phyloP scores from a whole-genome alignment of 78 protist genomes.

The Paratrimastix pyriformis region DNA sequence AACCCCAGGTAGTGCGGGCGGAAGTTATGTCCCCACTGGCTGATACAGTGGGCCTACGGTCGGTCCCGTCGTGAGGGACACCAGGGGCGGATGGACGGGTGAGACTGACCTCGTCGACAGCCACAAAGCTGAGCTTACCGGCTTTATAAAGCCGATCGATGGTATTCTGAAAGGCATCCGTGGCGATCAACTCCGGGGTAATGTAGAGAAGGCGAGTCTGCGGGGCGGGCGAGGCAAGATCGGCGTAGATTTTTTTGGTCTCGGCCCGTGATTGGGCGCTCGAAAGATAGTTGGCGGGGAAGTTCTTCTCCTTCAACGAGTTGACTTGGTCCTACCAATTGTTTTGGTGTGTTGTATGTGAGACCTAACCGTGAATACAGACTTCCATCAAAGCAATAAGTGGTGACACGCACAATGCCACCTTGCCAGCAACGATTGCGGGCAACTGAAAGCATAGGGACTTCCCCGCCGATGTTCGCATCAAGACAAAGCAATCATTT shows the following conservation, averaged over 20 bases:
- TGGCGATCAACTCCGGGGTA: constrained; percentile 22
- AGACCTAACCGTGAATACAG: not conserved
- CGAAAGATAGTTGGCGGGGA: too few relatives aligned
- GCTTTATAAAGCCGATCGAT: not conserved
- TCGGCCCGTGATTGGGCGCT: too few relatives aligned
- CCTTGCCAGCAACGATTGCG: not conserved
- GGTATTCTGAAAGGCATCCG: not conserved
- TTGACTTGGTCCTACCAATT: not conserved
- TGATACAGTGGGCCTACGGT: constrained; percentile 31
- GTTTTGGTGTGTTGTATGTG: not conserved
- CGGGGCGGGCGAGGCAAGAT: not conserved
- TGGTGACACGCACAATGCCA: constrained; percentile 3
- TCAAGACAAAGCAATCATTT: too few relatives aligned
- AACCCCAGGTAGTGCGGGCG: not conserved
- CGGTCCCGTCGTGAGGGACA: too few relatives aligned
- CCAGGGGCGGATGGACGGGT: too few relatives aligned
- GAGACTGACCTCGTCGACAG: constrained; percentile 11
- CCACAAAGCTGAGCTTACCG: not conserved
- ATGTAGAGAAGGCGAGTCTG: not conserved
- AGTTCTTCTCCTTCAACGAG: not conserved
- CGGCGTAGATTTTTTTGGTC: not conserved
- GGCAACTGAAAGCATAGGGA: constrained; percentile 6
- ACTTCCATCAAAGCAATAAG: constrained; percentile 12
- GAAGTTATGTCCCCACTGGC: constrained; percentile 37
- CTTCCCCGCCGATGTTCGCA: too few relatives aligned